These are phyloP conservation scores for Tolypocladium cylindrosporum DNA, from an alignment of 2,329 filamentous ascomycete species.

Conservation along the genomic window DNA sequence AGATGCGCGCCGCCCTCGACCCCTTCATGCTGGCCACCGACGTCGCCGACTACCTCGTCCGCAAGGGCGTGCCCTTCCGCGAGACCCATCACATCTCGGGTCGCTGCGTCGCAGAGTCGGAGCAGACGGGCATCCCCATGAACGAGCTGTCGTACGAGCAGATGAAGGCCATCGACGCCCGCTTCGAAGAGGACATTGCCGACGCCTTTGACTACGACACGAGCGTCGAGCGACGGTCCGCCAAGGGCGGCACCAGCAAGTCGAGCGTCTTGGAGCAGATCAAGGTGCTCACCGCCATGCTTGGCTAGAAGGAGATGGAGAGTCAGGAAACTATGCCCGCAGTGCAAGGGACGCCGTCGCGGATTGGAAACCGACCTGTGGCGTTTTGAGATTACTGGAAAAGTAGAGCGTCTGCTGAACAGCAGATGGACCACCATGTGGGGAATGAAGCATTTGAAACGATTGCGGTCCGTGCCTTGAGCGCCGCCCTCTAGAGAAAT, in stretches of 20 bases:
- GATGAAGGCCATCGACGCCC: constrained; percentile 54
- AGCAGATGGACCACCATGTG: no score
- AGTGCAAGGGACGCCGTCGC: neutral
- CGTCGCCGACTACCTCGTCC: constrained; percentile 53
- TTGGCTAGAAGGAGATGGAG: constrained; percentile 8
- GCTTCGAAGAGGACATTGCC: constrained; percentile 63
- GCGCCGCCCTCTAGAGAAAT: neutral
- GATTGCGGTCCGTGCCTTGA: neutral
- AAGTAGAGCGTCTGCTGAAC: neutral
- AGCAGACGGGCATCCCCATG: constrained; percentile 49
- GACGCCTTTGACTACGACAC: constrained; percentile 71
- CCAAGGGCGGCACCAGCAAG: constrained; percentile 70
- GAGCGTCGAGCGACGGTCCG: constrained; percentile 69
- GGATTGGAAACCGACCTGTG: neutral
- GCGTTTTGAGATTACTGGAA: neutral
- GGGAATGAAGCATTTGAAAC: no score
- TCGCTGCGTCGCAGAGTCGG: constrained; percentile 35
- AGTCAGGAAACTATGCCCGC: neutral
- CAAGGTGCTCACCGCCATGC: constrained; percentile 32
- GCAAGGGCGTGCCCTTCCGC: constrained; percentile 64
- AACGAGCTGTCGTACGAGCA: constrained; percentile 58
- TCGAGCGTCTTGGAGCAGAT: constrained; percentile 56
- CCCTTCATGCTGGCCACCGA: constrained; percentile 76
- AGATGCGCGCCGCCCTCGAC: constrained; percentile 70
- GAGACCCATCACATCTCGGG: constrained; percentile 74